A percentile compares a stretch with the other conserved stretches of the same genome.
phyloP scores from a whole-genome alignment of 2,329 filamentous ascomycete genomes.

The Sporothrix dimorphospora region DNA sequence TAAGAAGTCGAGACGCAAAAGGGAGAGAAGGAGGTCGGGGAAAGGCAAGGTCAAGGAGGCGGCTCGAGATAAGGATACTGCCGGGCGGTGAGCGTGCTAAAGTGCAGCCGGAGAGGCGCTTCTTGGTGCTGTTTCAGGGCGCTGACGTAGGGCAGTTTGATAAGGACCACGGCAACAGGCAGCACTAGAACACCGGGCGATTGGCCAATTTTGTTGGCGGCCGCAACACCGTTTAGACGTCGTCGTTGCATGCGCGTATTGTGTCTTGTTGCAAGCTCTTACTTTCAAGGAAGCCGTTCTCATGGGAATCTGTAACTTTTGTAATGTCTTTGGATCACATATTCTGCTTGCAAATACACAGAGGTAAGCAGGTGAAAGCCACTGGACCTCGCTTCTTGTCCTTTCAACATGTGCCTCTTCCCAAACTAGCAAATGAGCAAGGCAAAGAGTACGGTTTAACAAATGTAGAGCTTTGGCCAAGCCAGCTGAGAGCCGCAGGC shows the following conservation, averaged over 20 bases:
- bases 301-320: neutral
- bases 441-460: neutral
- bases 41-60: neutral
- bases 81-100: conserved; percentile 29
- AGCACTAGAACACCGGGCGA: neutral
- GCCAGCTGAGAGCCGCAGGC: neutral
- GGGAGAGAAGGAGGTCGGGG: neutral
- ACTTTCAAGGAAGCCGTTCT: neutral
- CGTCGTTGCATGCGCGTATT: conserved; percentile 2
- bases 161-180: neutral
- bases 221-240: neutral
- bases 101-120: neutral
- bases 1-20: neutral
- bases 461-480: neutral
- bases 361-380: neutral
- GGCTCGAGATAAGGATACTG: conserved; percentile 31
- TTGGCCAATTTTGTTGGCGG: neutral
- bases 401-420: neutral
- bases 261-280: neutral
- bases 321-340: neutral
- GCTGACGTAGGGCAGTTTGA: conserved; percentile 7
- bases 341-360: neutral
- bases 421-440: neutral
- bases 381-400: neutral
- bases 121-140: neutral